Conservation (phyloP, 495 filamentous ascomycete genomes). For the Daldinia decipiens region DNA sequence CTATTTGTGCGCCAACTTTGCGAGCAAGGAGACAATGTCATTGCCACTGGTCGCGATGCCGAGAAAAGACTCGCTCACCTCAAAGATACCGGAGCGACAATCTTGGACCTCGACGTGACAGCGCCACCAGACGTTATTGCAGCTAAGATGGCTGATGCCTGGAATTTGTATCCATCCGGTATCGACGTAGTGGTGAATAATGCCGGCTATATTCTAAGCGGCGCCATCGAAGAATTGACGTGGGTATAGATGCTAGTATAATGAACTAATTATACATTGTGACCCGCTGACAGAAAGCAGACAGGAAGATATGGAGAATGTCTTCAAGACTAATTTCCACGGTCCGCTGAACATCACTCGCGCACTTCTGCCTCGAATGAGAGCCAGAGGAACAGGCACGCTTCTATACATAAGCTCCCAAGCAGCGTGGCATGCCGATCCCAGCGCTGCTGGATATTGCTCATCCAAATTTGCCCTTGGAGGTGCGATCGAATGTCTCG, state of each 20-base stretch:
- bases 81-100: conserved; percentile 19
- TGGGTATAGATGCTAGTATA: conserved; percentile 34
- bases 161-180: conserved; percentile 7
- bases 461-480: conserved; percentile 26
- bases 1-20: conserved; percentile 28
- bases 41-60: conserved; percentile 35
- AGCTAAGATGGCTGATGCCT: conserved; percentile 22
- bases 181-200: conserved; percentile 56
- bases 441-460: conserved; percentile 25
- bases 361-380: conserved; percentile 21
- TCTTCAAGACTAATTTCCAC: conserved; percentile 22
- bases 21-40: conserved; percentile 26
- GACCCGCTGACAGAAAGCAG: background rate
- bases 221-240: conserved; percentile 58
- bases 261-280: no score
- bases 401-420: conserved; percentile 29
- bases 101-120: conserved; percentile 34
- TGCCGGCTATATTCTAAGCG: conserved; percentile 59
- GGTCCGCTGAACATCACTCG: conserved; percentile 28
- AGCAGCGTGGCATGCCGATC: conserved; percentile 20
- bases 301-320: conserved; percentile 7
- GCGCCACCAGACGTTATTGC: conserved; percentile 11
- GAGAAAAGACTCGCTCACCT: conserved; percentile 23
- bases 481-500: conserved; percentile 30
- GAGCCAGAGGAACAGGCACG: conserved; percentile 23